A percentile compares a stretch with the other conserved stretches of the same genome.
phyloP scores from a whole-genome alignment of 31 red algal genomes.

The Odonthalia washingtoniensis region DNA sequence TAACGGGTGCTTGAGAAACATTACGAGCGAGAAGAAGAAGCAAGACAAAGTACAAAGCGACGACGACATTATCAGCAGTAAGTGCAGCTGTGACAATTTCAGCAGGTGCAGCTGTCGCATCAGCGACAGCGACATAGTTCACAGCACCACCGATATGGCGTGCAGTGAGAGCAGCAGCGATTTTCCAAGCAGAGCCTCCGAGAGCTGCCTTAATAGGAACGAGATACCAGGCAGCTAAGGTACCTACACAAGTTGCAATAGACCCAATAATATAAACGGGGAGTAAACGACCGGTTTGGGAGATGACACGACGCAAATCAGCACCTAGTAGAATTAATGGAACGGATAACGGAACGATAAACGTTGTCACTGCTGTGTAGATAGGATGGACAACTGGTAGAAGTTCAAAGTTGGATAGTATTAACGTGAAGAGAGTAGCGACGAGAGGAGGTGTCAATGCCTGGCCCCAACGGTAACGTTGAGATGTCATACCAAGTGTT shows the following conservation, averaged over 20 bases:
- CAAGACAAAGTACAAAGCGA: conserved; percentile 72
- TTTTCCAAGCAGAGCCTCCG: conserved; percentile 66
- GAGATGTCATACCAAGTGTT: conserved; percentile 61
- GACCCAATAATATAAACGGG: conserved; percentile 66
- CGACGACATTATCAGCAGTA: conserved; percentile 88
- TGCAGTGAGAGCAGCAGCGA: conserved; percentile 81
- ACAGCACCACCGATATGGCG: conserved; percentile 90
- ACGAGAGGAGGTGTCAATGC: conserved; percentile 80
- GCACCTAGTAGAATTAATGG: conserved; percentile 82
- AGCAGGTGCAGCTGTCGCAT: conserved; percentile 42
- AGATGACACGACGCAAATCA: conserved; percentile 76
- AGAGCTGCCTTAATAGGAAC: conserved; percentile 52
- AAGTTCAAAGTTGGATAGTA: conserved; percentile 47
- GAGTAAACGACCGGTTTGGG: conserved; percentile 61
- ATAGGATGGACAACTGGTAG: conserved; percentile 59
- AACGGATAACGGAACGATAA: conserved; percentile 77
- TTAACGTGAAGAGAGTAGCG: conserved; percentile 60
- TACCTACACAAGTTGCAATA: conserved; percentile 61
- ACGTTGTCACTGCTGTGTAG: conserved; percentile 58
- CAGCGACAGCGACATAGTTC: conserved; percentile 85
- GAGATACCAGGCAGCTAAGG: conserved; percentile 52
- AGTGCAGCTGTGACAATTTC: conserved; percentile 65
- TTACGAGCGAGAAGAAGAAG: conserved; percentile 67
- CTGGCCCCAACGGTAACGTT: conserved; percentile 57
- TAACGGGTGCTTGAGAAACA: conserved; percentile 4